Percentiles rank a stretch among this genome's conserved stretches.
phyloP scores from a whole-genome alignment of 768 basidiomycete species.

The Chlorophyllum brunneum region DNA sequence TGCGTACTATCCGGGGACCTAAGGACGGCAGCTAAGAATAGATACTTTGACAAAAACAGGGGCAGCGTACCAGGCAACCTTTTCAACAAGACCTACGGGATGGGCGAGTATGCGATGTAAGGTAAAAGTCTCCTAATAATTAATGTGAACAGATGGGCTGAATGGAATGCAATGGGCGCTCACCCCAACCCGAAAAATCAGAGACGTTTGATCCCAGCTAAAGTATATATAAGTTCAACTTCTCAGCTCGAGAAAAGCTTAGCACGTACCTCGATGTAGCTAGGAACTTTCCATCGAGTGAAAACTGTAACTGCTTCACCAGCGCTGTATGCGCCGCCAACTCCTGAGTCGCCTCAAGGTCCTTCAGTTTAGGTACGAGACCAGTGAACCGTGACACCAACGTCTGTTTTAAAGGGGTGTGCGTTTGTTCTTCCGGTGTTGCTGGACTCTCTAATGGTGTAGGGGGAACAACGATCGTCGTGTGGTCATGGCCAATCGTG shows the following conservation, averaged over 20 bases:
- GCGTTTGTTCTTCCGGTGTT: too few species aligned
- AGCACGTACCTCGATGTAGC: slow-evolving; percentile 60
- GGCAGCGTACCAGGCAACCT: slow-evolving; percentile 61
- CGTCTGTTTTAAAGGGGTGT: slow-evolving; percentile 51
- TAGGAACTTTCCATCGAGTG: slow-evolving; percentile 68
- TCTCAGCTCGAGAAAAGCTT: background rate
- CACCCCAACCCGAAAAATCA: slow-evolving; percentile 63
- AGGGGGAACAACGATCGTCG: too few species aligned
- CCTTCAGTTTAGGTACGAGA: background rate
- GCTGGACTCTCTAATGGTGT: too few species aligned
- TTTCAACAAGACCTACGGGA: slow-evolving; percentile 67
- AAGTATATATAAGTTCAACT: slow-evolving; percentile 22
- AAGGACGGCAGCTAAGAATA: background rate
- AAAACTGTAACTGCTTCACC: slow-evolving; percentile 72
- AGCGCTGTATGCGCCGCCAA: slow-evolving; percentile 62
- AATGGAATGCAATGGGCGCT: slow-evolving; percentile 39
- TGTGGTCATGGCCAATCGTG: too few species aligned
- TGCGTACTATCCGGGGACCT: slow-evolving; percentile 65
- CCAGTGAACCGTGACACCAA: slow-evolving; percentile 21
- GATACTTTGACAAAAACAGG: background rate
- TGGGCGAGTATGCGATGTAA: slow-evolving; percentile 64
- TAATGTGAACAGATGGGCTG: too few species aligned
- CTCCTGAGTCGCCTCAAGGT: slow-evolving; percentile 52
- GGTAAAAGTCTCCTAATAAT: slow-evolving; percentile 35
- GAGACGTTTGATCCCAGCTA: slow-evolving; percentile 71